Base-by-base conservation (phyloP, 2,329 filamentous ascomycete genomes). In the Thelonectria olida region DNA sequence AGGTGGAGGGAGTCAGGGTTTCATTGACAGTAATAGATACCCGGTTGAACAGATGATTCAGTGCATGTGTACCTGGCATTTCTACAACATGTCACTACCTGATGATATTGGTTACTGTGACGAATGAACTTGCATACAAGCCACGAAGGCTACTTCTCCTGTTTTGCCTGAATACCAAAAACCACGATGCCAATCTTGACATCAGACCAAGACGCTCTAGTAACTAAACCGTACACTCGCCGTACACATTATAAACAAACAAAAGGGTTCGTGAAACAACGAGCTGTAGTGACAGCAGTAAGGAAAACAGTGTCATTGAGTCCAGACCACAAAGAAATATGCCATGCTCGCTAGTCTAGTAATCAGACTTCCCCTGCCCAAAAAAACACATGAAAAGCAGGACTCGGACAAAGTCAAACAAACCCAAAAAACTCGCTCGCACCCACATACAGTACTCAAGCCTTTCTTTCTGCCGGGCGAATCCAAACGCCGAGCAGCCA, bases 401-500 rank as follows among this genome's bases (percentile, higher is more conserved):
- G 28, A 31, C 28, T 31, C 28, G 57, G 54, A 34, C 31, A 61
- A 45, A 39, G 38, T 39, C 47, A 57, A 65, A 55, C 54, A 23
- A 25, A 55, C 41, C 31, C 38, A 52, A 59, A 54, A 39, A 36
- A 17, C 15, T 20, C 25, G 44, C 41, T 65, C 50, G 54, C 38
- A 56, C 39, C 58, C 17, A 53, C n/a, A n/a, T n/a, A n/a, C n/a
- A n/a, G 56, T 48, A 57, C 57, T 63, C 47, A 59, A 59, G 60
- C 55, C 63, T 59, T 62, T 51, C 62, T 58, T 58, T 54, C 58
- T 58, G 59, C 50, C 42, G 45, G 50, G 25, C 47, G 57, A 52
- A 71, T 73, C 73, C 70, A 71, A 70, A 74, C 72, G 72, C 73
- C 69, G 31, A 42, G 39, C 69, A 62, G 60, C 64, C 63, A 68